Conservation (phyloP, 1,284 basidiomycete genomes). For the Afroboletus lepidellus region DNA sequence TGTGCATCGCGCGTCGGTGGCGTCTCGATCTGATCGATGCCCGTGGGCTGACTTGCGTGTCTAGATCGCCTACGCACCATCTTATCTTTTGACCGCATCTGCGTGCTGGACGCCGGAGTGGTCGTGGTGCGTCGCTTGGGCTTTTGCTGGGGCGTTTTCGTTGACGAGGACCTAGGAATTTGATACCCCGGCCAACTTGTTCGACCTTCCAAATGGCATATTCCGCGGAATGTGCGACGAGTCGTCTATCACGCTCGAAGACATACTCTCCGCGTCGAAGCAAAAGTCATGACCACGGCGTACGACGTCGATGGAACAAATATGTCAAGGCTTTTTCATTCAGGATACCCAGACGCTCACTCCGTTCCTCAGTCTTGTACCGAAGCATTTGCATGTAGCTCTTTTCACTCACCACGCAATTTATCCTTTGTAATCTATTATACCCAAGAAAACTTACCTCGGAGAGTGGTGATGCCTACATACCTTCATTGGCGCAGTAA, state of each 20-base stretch:
- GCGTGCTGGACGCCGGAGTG: constrained; percentile 70
- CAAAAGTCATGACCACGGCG: too few species aligned
- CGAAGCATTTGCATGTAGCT: too few species aligned
- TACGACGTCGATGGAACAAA: too few species aligned
- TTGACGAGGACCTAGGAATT: constrained; percentile 42
- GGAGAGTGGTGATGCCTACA: too few species aligned
- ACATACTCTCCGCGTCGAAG: constrained; percentile 41
- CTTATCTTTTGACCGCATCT: constrained; percentile 72
- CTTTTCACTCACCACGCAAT: too few species aligned
- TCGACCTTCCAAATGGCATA: constrained; percentile 51
- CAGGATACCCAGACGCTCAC: too few species aligned
- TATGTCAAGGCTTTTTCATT: too few species aligned
- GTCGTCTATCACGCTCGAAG: constrained; percentile 65
- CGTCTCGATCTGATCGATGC: not conserved
- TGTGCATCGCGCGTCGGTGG: constrained; percentile 73
- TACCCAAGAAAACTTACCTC: too few species aligned
- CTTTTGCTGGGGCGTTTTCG: not conserved
- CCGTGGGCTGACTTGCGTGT: constrained; percentile 5
- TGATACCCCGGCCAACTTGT: constrained; percentile 72
- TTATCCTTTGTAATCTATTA: too few species aligned
- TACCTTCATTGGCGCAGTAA: too few species aligned
- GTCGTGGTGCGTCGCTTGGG: constrained; percentile 44
- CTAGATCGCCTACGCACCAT: constrained; percentile 71
- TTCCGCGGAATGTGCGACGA: constrained; percentile 76
- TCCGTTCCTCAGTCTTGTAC: too few species aligned